Conservation (phyloP, 768 basidiomycete genomes). For the Rhizopogon roseolus region DNA sequence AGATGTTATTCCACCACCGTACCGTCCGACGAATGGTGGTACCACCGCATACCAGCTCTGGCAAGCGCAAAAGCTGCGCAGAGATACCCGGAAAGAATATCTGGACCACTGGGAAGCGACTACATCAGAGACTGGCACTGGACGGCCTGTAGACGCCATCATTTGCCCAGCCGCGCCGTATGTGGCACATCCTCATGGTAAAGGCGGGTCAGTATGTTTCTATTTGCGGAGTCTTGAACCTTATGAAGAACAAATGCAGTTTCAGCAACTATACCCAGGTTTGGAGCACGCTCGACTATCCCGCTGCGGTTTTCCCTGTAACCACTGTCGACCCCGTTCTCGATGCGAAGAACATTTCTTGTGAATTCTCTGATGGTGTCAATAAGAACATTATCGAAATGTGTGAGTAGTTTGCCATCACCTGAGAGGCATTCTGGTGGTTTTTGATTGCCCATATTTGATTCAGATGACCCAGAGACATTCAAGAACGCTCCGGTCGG, state of each 20-base stretch:
- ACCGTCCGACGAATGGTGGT: slow-evolving; percentile 17
- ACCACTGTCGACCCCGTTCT: slow-evolving; percentile 38
- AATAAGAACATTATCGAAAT: slow-evolving; percentile 41
- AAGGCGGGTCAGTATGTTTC: slow-evolving; percentile 29
- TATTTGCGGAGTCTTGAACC: not conserved
- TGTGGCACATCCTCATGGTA: slow-evolving; percentile 40
- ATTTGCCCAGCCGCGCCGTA: slow-evolving; percentile 41
- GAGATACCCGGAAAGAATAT: slow-evolving; percentile 48
- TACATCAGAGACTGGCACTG: slow-evolving; percentile 36
- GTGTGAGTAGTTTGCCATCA: slow-evolving; percentile 31
- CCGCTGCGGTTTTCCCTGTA: slow-evolving; percentile 42
- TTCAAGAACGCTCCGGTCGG: slow-evolving; percentile 56
- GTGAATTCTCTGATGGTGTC: slow-evolving; percentile 36
- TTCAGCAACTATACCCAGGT: slow-evolving; percentile 40
- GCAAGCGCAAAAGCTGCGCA: slow-evolving; percentile 50
- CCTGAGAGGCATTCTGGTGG: too few species aligned
- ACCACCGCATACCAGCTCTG: slow-evolving; percentile 55
- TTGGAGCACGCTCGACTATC: slow-evolving; percentile 45
- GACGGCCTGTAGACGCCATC: slow-evolving; percentile 48
- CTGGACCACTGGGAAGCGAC: slow-evolving; percentile 61
- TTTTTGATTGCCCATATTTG: not conserved
- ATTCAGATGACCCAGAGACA: slow-evolving; percentile 49
- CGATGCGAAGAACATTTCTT: slow-evolving; percentile 29
- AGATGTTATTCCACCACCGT: slow-evolving; percentile 17
- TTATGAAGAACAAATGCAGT: slow-evolving; percentile 12